phyloP scores from a whole-genome alignment of 2,329 filamentous ascomycete species.

The Neonectria faginata region DNA sequence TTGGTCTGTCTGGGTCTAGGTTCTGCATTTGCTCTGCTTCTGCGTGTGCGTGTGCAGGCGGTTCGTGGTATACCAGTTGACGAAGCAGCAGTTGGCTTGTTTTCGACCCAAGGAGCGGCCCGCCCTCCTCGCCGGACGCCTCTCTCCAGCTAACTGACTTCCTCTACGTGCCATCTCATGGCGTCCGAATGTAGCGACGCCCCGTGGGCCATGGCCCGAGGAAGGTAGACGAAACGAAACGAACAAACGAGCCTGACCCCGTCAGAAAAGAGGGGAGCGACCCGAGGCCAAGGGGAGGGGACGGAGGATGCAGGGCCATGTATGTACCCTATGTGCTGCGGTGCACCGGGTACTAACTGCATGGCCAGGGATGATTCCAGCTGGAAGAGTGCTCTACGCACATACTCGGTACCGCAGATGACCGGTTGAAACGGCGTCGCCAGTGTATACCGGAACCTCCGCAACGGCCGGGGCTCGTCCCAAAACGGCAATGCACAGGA shows the following conservation, averaged over 20 bases:
- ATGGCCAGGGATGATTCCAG: slow-evolving; percentile 5
- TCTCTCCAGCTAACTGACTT: not conserved
- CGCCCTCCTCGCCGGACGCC: slow-evolving; percentile 16
- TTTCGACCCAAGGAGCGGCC: slow-evolving; percentile 25
- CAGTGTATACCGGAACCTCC: slow-evolving; percentile 18
- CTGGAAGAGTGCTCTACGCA: too few species aligned
- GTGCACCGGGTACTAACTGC: not conserved
- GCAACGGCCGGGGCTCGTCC: slow-evolving; percentile 24
- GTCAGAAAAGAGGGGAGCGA: not conserved
- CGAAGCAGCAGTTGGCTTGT: too few species aligned
- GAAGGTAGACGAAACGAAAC: not conserved
- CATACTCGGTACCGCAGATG: not conserved
- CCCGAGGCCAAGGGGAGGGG: slow-evolving; percentile 10
- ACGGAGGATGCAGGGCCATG: not conserved
- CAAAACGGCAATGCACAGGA: slow-evolving; percentile 11
- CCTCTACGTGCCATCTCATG: not conserved
- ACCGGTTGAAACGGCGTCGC: slow-evolving; percentile 14
- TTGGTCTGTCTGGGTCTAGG: not conserved
- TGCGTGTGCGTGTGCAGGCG: not conserved
- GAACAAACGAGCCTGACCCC: too few species aligned
- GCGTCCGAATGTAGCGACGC: too few species aligned
- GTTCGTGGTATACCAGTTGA: too few species aligned
- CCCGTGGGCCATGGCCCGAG: slow-evolving; percentile 8
- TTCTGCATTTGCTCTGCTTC: not conserved
- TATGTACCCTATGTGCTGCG: not conserved